phyloP scores from a whole-genome alignment of 768 basidiomycete genomes.

The Kwoniella sp. region DNA sequence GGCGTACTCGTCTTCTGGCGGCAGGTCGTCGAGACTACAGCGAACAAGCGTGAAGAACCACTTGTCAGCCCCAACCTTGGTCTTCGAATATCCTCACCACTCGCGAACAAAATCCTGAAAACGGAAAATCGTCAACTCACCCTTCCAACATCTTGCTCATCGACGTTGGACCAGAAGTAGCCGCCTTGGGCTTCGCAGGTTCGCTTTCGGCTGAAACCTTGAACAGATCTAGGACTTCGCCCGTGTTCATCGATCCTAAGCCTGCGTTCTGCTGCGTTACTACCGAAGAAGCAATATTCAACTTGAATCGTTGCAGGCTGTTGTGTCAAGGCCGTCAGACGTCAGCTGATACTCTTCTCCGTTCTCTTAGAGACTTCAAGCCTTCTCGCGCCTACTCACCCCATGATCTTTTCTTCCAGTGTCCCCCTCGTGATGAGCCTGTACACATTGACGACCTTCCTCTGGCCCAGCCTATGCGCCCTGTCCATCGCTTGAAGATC shows the following conservation, averaged over 20 bases:
- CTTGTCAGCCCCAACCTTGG: too few species aligned
- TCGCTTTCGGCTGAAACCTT: constrained; percentile 69
- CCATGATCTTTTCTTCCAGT: constrained; percentile 99
- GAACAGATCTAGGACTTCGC: constrained; percentile 93
- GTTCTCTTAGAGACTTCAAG: too few species aligned
- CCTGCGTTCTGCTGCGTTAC: constrained; percentile 97
- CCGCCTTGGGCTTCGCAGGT: constrained; percentile 45
- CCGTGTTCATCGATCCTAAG: constrained; percentile 92
- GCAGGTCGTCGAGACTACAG: constrained; percentile 74
- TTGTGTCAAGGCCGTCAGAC: too few species aligned
- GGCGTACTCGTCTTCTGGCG: constrained; percentile 89
- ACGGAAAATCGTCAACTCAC: constrained; percentile 29
- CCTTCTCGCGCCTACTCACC: constrained; percentile 65
- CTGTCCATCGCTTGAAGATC: constrained; percentile 99
- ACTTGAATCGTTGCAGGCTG: constrained; percentile 96
- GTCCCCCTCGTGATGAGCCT: constrained; percentile 95
- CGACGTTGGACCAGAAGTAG: constrained; percentile 62
- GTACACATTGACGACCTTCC: constrained; percentile 98
- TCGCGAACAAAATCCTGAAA: not conserved
- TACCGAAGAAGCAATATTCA: constrained; percentile 95
- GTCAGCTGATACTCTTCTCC: too few species aligned
- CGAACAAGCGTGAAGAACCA: too few species aligned
- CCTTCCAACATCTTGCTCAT: constrained; percentile 87
- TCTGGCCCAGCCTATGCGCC: constrained; percentile 96
- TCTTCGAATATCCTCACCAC: not conserved